phyloP scores from a whole-genome alignment of 495 filamentous ascomycete genomes.

The Tuber umbilicatum region DNA sequence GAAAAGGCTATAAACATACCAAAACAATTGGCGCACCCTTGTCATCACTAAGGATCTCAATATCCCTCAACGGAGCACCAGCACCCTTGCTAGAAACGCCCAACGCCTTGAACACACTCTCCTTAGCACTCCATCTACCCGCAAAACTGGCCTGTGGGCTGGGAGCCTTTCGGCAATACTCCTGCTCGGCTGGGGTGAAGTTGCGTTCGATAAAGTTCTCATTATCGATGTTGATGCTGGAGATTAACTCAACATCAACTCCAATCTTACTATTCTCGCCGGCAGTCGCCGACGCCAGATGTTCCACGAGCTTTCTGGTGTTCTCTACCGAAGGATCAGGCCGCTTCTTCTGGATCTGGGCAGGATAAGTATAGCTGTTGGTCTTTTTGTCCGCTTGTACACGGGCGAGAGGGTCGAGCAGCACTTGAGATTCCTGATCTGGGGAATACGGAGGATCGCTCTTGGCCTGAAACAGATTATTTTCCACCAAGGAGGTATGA shows the following conservation, averaged over 20 bases:
- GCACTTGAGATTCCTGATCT: constrained; percentile 73
- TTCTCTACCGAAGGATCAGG: constrained; percentile 51
- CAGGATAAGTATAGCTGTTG: constrained; percentile 63
- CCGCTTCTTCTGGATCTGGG: constrained; percentile 54
- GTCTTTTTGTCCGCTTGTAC: constrained; percentile 79
- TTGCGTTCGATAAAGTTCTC: constrained; percentile 92
- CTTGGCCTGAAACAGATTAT: constrained; percentile 95
- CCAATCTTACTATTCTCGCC: constrained; percentile 72
- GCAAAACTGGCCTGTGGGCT: constrained; percentile 78
- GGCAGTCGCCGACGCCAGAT: constrained; percentile 65
- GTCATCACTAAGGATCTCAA: constrained; percentile 77
- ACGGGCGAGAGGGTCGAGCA: constrained; percentile 91
- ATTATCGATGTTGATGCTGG: constrained; percentile 81
- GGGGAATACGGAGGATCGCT: constrained; percentile 80
- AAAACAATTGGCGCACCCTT: constrained; percentile 75
- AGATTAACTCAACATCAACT: constrained; percentile 82
- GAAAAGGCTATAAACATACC: constrained; percentile 50
- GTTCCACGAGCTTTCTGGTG: constrained; percentile 72
- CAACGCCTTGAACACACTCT: constrained; percentile 97
- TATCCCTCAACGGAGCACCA: constrained; percentile 84
- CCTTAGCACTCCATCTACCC: constrained; percentile 92
- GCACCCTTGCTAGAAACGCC: constrained; percentile 79
- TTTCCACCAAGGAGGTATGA: constrained; percentile 95
- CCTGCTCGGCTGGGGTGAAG: constrained; percentile 75
- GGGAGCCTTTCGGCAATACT: constrained; percentile 74